phyloP scores from a whole-genome alignment of 2,329 filamentous ascomycete species.

The Didymella exigua region DNA sequence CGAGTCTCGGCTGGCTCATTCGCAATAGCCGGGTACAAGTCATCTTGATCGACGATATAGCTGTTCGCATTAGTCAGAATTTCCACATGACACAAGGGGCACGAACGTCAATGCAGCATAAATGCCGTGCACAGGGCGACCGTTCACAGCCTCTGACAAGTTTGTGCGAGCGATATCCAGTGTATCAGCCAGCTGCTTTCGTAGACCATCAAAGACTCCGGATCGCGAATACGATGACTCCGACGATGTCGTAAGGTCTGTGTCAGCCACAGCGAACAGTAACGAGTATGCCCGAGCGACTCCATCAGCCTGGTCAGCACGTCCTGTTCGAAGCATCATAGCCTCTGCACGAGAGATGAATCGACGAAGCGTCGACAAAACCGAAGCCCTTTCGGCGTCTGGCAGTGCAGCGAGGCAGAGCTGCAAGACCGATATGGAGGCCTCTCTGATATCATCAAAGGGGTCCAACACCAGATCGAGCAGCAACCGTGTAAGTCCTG shows the following conservation, averaged over 20 bases:
- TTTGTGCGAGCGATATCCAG: conserved; percentile 67
- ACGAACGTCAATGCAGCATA: conserved; percentile 46
- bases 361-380: conserved; percentile 23
- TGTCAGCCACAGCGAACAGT: conserved; percentile 62
- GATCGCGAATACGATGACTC: conserved; percentile 42
- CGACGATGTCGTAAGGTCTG: conserved; percentile 1
- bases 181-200: conserved; percentile 68
- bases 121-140: conserved; percentile 54
- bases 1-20: conserved; percentile 14
- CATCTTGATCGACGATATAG: conserved; percentile 56
- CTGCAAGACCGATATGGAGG: conserved; percentile 54
- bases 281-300: conserved; percentile 78
- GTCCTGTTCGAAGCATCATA: conserved; percentile 71
- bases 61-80: conserved; percentile 31
- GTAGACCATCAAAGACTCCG: conserved; percentile 62
- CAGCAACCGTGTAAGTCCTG: conserved; percentile 63
- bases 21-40: conserved; percentile 36
- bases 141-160: conserved; percentile 64
- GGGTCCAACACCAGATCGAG: conserved; percentile 84
- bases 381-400: conserved; percentile 13
- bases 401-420: conserved; percentile 35
- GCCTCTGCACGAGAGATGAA: conserved; percentile 53
- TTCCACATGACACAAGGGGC: neutral
- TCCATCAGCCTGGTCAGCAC: conserved; percentile 92
- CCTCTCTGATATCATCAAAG: conserved; percentile 84